Percentiles rank a stretch among this genome's conserved stretches.
phyloP scores from a whole-genome alignment of 2,329 filamentous ascomycete genomes.

The Xylariaceae sp. region DNA sequence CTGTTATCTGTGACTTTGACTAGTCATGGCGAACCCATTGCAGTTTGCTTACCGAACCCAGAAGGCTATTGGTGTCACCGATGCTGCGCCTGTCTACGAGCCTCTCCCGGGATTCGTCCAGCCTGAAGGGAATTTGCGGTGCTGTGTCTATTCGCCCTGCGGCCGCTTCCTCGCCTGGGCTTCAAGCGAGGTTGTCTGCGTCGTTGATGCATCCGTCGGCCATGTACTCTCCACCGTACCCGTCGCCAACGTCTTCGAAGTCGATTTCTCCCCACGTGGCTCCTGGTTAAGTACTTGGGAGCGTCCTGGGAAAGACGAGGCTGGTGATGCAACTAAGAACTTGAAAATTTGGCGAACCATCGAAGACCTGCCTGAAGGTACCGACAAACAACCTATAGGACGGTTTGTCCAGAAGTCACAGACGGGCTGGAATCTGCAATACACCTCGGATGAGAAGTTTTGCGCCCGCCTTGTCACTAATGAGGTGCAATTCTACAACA shows the following conservation, averaged over 20 bases:
- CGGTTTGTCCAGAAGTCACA: constrained; percentile 95
- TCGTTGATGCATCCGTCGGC: constrained; percentile 81
- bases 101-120: constrained; percentile 79
- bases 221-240: constrained; percentile 73
- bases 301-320: constrained; percentile 87
- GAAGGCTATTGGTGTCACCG: constrained; percentile 92
- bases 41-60: constrained; percentile 97
- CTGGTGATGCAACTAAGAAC: constrained; percentile 92
- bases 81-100: constrained; percentile 88
- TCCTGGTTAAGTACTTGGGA: constrained; percentile 98
- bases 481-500: constrained; percentile 96
- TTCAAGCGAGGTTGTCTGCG: constrained; percentile 80
- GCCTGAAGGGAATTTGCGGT: constrained; percentile 92
- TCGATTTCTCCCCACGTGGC: constrained; percentile 90
- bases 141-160: constrained; percentile 92
- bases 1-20: constrained; percentile 74
- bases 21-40: constrained; percentile 91
- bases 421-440: constrained; percentile 96
- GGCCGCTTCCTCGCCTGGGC: constrained; percentile 97
- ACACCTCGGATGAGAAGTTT: constrained; percentile 89
- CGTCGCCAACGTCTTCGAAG: constrained; percentile 85
- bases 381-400: constrained; percentile 75
- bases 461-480: constrained; percentile 95
- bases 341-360: constrained; percentile 93
- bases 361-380: constrained; percentile 64